These are phyloP conservation scores for Diaporthe longicolla DNA, from an alignment of 2,329 filamentous ascomycete species.

Conservation along the genomic window DNA sequence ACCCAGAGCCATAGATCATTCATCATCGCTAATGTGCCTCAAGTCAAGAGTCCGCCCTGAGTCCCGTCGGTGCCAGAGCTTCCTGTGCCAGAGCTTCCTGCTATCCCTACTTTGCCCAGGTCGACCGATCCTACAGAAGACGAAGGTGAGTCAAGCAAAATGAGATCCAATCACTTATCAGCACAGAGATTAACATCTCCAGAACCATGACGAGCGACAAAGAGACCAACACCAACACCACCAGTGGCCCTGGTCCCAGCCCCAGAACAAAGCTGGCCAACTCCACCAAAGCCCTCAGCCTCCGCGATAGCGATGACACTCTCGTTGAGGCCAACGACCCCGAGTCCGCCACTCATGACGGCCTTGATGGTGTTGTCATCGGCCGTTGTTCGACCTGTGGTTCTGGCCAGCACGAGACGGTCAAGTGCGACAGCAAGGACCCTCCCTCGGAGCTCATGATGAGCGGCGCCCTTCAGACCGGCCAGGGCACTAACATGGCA, in stretches of 20 bases:
- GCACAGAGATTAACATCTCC: background rate
- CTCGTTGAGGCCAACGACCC: background rate
- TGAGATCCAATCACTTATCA: background rate
- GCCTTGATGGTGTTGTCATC: background rate
- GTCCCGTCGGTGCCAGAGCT: background rate
- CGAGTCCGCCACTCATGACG: background rate
- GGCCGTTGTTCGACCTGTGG: constrained; percentile 26
- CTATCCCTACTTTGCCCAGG: background rate
- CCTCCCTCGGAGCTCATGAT: background rate
- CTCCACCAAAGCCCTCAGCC: background rate
- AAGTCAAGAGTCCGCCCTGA: background rate
- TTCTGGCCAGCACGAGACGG: background rate
- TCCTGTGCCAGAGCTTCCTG: background rate
- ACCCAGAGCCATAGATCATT: background rate
- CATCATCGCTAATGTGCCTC: background rate
- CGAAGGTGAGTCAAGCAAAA: background rate
- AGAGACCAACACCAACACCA: background rate
- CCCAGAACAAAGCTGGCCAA: background rate
- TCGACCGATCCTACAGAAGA: background rate
- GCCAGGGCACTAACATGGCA: background rate
- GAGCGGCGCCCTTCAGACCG: background rate
- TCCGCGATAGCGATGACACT: background rate
- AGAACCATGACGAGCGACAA: background rate
- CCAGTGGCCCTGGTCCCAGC: background rate
- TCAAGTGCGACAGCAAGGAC: background rate